phyloP scores from a whole-genome alignment of 1,284 basidiomycete genomes.

The Marasmius sp. region DNA sequence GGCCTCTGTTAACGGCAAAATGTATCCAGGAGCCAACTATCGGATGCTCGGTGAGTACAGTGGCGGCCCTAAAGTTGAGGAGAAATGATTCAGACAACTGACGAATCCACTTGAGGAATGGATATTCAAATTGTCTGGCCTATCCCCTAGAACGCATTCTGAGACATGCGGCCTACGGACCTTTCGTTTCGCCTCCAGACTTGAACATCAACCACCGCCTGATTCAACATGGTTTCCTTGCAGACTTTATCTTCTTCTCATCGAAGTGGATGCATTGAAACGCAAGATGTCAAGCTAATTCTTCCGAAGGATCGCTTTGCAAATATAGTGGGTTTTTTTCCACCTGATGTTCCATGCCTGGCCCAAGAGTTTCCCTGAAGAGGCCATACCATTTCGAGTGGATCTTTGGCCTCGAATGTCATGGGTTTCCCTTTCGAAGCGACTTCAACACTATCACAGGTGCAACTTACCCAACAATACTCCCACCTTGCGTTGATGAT shows the following conservation, averaged over 20 bases:
- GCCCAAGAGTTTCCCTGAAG: not conserved
- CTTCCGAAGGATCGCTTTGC: not conserved
- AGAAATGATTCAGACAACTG: too few species aligned
- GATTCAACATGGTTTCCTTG: not conserved
- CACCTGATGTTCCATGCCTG: too few species aligned
- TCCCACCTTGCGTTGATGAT: not conserved
- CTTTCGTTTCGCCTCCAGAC: too few species aligned
- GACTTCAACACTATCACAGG: not conserved
- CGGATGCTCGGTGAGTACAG: too few species aligned
- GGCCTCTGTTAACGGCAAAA: too few species aligned
- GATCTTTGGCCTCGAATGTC: not conserved
- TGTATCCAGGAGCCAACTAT: too few species aligned
- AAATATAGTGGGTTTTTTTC: not conserved
- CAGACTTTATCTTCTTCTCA: not conserved
- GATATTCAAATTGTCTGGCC: too few species aligned
- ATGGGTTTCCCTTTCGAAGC: not conserved
- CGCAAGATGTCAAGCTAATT: not conserved
- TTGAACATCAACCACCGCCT: not conserved
- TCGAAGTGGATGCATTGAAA: not conserved
- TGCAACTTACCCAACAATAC: not conserved
- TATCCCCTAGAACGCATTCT: too few species aligned
- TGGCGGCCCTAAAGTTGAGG: too few species aligned
- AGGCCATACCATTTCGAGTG: not conserved
- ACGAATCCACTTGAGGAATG: too few species aligned
- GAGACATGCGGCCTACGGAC: too few species aligned